These are phyloP conservation scores for Mariannaea sp. DNA, from an alignment of 2,329 filamentous ascomycete species.

Conservation along the genomic window DNA sequence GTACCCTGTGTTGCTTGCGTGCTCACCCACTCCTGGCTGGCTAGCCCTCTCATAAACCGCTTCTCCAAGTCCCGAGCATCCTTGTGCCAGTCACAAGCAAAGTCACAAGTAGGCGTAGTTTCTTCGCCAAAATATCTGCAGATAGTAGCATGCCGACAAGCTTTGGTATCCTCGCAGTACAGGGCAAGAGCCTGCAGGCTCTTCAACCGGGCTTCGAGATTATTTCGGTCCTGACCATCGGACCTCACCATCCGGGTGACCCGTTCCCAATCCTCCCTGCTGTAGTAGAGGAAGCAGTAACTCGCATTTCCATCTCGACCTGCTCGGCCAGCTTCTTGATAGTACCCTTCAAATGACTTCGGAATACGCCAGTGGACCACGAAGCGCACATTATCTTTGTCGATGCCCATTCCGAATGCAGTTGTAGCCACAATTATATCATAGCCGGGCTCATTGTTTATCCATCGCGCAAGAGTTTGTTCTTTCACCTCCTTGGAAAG, in stretches of 20 bases:
- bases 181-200: conserved; percentile 71
- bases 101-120: conserved; percentile 65
- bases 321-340: conserved; percentile 92
- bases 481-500: conserved; percentile 71
- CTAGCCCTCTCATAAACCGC: conserved; percentile 60
- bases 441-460: conserved; percentile 74
- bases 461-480: conserved; percentile 72
- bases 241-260: conserved; percentile 62
- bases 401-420: conserved; percentile 97
- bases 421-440: conserved; percentile 95
- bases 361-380: conserved; percentile 94
- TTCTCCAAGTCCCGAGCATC: conserved; percentile 62
- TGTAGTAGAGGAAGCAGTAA: conserved; percentile 90
- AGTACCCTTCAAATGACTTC: conserved; percentile 94
- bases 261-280: conserved; percentile 81
- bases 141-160: conserved; percentile 77
- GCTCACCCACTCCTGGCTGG: conserved; percentile 66
- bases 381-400: conserved; percentile 93
- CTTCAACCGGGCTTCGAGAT: conserved; percentile 58
- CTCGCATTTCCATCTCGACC: conserved; percentile 88
- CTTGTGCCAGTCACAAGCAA: conserved; percentile 80
- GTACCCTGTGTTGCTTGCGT: conserved; percentile 64
- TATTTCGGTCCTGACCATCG: conserved; percentile 46
- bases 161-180: conserved; percentile 78
- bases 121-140: conserved; percentile 77